Base-by-base conservation (phyloP, 225 moss, liverwort and hornwort genomes). In the Sphagnum tenellum region DNA sequence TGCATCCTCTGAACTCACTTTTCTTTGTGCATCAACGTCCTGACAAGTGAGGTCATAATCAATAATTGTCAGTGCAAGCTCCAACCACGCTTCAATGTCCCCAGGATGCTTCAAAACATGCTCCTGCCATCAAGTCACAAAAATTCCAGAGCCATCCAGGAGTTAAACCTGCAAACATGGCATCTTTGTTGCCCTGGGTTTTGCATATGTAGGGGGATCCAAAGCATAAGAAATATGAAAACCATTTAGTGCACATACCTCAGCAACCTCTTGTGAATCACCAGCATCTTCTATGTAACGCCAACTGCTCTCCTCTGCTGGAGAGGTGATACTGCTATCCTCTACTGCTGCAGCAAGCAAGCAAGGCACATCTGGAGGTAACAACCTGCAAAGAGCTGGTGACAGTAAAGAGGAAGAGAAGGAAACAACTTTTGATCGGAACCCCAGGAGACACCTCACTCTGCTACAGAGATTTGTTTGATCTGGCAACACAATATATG, bases 11-110 rank as follows among this genome's bases (percentile, higher is more conserved):
- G 46, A 66, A 80, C 80, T 69, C 74, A 91, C 91, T 77, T 89
- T 71, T 68, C 84, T 77, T 11, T 78, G 82, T 46, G 82, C 82
- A 66, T 77, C 78, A 49, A 55, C 59, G 65, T 89, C 82, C 45
- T 80, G 65, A 64, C 63, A 78, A 63, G 69, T 68, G 3, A 86
- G 62, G 71, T 89, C 84, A 70, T 76, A 89, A 77, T 89, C 80
- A 64, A 89, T 87, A 13, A 74, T 82, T 69, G 77, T 73, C 54
- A 92, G 65, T 48, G 89, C 91, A 74, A 89, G 55, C 66, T 92
- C 91, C 68, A 92, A 63, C 84, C 84, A 92, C 62, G 74, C 70
- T 76, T 92, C 91, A 54, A 84, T 70, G 60, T 89, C 84, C 54
- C 75, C 78, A 64, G 76, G 75, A 58, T 78, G 79, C 48, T 80